Evolutionary conservation across 2,329 filamentous ascomycete species (phyloP).

Genomic region (Emmonsiellopsis sp.): DNA sequence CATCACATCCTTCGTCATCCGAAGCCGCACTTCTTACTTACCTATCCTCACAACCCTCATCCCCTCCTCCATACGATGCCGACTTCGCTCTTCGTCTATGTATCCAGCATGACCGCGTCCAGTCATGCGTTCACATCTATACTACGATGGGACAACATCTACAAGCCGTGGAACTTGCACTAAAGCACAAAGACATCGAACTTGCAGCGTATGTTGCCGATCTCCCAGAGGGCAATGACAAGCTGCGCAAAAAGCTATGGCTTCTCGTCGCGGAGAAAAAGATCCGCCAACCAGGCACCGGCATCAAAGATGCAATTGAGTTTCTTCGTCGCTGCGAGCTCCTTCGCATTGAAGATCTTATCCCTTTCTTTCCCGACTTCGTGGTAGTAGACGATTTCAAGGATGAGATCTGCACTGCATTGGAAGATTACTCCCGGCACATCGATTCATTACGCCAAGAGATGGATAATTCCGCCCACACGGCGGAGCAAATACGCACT

Average conservation of each 20-base stretch:
- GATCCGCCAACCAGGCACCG: constrained; percentile 66
- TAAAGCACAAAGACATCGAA: constrained; percentile 82
- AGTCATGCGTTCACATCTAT: constrained; percentile 95
- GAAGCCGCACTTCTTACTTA: constrained; percentile 82
- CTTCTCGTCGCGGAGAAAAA: constrained; percentile 90
- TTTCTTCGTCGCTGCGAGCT: constrained; percentile 88
- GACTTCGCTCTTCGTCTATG: constrained; percentile 94
- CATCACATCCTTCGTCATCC: constrained; percentile 70
- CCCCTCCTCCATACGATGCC: constrained; percentile 76
- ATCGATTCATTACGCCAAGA: constrained; percentile 83
- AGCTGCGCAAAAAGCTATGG: constrained; percentile 88
- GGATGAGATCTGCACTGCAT: constrained; percentile 86
- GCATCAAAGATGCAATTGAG: constrained; percentile 87
- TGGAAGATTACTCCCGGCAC: constrained; percentile 86
- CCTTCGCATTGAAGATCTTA: constrained; percentile 88
- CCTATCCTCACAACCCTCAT: constrained; percentile 80
- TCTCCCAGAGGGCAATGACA: constrained; percentile 63
- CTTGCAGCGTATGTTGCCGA: constrained; percentile 85
- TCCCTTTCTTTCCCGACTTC: constrained; percentile 97
- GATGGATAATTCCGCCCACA: constrained; percentile 90
- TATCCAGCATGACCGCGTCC: constrained; percentile 85
- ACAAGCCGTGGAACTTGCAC: constrained; percentile 82
- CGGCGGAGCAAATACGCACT: constrained; percentile 79
- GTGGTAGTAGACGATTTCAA: constrained; percentile 99
- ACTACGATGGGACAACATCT: constrained; percentile 91